Percentiles rank a stretch among this genome's conserved stretches.
phyloP scores from a whole-genome alignment of 306 rosid genomes.

The Mimosa bimucronata region DNA sequence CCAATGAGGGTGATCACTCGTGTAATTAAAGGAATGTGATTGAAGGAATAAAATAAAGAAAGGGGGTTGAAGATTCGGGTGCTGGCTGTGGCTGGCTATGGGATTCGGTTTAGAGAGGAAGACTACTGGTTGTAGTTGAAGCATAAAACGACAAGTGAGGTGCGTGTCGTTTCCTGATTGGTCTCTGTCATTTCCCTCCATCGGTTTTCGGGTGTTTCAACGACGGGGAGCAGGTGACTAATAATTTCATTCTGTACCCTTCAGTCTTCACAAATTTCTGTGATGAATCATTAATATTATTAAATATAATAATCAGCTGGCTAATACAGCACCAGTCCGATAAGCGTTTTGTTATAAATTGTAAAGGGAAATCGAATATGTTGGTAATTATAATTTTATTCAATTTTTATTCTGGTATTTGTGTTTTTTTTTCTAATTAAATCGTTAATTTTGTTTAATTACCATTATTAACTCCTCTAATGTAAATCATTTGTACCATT shows the following conservation, averaged over 20 bases:
- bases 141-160: neutral
- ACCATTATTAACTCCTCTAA: too few species aligned
- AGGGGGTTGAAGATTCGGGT: neutral
- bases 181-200: slow-evolving; percentile 11
- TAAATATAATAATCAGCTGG: too few species aligned
- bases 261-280: neutral
- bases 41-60: neutral
- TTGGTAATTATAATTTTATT: too few species aligned
- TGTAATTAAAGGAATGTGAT: neutral
- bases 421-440: too few species aligned
- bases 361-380: too few species aligned
- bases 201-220: slow-evolving; percentile 37
- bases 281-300: neutral
- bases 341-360: too few species aligned
- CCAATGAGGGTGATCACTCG: neutral
- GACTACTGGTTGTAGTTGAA: neutral
- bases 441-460: too few species aligned
- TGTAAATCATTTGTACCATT: too few species aligned
- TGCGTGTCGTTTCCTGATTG: neutral
- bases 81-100: neutral
- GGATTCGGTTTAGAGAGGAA: slow-evolving; percentile 34
- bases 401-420: too few species aligned
- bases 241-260: neutral
- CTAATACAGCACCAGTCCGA: too few species aligned
- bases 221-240: slow-evolving; percentile 46